phyloP scores from a whole-genome alignment of 1,139 yeast genomes.

The Kazachstania sp. region DNA sequence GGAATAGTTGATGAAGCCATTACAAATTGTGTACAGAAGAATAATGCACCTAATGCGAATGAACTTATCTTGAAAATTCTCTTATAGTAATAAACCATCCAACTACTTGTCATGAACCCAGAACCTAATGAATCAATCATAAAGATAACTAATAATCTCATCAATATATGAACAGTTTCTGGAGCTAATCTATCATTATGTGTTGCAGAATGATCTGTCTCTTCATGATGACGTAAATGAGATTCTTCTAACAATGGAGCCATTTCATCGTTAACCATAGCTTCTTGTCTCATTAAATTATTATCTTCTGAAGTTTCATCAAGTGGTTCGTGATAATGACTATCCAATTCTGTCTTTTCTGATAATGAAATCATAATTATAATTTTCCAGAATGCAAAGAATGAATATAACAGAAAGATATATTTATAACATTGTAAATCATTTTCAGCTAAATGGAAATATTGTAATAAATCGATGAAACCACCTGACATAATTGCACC shows the following conservation, averaged over 20 bases:
- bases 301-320: constrained; percentile 12
- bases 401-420: constrained; percentile 51
- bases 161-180: constrained; percentile 27
- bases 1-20: constrained; percentile 61
- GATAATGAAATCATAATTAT: constrained; percentile 47
- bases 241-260: constrained; percentile 17
- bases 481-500: constrained; percentile 66
- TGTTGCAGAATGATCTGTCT: constrained; percentile 1
- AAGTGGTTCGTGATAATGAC: constrained; percentile 16
- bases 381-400: constrained; percentile 49
- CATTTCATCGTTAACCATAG: constrained; percentile 21
- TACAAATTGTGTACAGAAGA: constrained; percentile 53
- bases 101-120: constrained; percentile 80
- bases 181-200: neutral
- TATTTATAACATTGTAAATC: constrained; percentile 39
- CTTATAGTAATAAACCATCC: constrained; percentile 74
- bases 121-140: constrained; percentile 73
- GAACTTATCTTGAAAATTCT: constrained; percentile 28
- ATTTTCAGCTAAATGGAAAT: constrained; percentile 31
- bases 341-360: constrained; percentile 43
- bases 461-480: constrained; percentile 38
- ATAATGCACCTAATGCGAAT: constrained; percentile 39
- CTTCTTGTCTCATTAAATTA: constrained; percentile 8
- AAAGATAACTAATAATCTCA: constrained; percentile 46
- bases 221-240: constrained; percentile 3